Evolutionary conservation across 306 rosid genomes (phyloP).

Genomic region (Trifolium subterraneum): DNA sequence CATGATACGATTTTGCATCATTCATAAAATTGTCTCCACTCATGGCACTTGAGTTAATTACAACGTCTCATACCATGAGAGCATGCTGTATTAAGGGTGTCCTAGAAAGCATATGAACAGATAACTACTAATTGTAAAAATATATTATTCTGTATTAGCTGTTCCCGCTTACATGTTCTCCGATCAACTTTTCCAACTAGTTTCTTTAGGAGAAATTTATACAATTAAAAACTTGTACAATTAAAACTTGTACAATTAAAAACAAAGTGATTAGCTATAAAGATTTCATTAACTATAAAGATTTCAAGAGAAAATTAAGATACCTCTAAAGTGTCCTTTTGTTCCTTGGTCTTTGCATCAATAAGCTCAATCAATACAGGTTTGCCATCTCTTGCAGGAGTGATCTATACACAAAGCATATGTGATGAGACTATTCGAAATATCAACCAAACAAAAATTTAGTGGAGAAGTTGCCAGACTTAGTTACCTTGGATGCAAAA

Average conservation of each 20-base stretch:
- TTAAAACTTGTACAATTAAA: neutral
- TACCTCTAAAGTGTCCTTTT: slow-evolving; percentile 94
- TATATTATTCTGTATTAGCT: slow-evolving; percentile 10
- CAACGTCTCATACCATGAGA: slow-evolving; percentile 10
- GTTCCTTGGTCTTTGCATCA: slow-evolving; percentile 95
- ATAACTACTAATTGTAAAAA: neutral
- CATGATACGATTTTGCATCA: slow-evolving; percentile 7
- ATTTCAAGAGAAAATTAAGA: slow-evolving; percentile 17
- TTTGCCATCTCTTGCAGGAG: slow-evolving; percentile 95
- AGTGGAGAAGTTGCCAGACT: slow-evolving; percentile 34
- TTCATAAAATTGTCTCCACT: neutral
- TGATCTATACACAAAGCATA: slow-evolving; percentile 61
- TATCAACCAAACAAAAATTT: slow-evolving; percentile 22
- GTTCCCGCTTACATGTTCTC: neutral
- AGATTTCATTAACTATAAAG: slow-evolving; percentile 24
- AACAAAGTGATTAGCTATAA: slow-evolving; percentile 25
- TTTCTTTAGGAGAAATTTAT: neutral
- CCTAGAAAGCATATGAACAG: neutral
- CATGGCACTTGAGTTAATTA: slow-evolving; percentile 20
- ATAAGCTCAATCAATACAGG: slow-evolving; percentile 92
- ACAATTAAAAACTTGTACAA: neutral
- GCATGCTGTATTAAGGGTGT: slow-evolving; percentile 8
- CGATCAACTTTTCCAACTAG: slow-evolving; percentile 3
- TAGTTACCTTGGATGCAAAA: slow-evolving; percentile 85
- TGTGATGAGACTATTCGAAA: slow-evolving; percentile 16